phyloP scores from a whole-genome alignment of 2,329 filamentous ascomycete genomes.

The Domatiomyces globalis region DNA sequence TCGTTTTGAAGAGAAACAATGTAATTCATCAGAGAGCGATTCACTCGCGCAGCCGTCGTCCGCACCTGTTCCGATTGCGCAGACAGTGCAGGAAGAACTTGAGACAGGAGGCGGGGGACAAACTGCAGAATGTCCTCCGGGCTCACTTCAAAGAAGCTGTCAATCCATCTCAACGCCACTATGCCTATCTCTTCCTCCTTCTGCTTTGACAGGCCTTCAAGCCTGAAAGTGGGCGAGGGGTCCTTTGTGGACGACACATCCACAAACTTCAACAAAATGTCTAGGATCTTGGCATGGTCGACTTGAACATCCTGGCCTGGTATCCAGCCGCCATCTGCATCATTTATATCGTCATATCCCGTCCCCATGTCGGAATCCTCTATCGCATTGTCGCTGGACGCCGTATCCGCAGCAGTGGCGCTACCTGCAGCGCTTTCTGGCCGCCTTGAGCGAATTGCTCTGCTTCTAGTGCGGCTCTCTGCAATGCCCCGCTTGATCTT shows the following conservation, averaged over 20 bases:
- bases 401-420: slow-evolving; percentile 14
- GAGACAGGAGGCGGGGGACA: slow-evolving; percentile 78
- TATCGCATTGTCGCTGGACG: slow-evolving; percentile 19
- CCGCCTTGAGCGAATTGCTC: slow-evolving; percentile 23
- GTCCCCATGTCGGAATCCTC: slow-evolving; percentile 28
- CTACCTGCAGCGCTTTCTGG: slow-evolving; percentile 20
- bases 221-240: slow-evolving; percentile 8
- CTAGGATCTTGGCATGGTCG: slow-evolving; percentile 79
- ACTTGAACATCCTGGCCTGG: slow-evolving; percentile 94
- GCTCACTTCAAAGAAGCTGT: slow-evolving; percentile 91
- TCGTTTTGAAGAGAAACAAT: slow-evolving; percentile 82
- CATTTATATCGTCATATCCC: slow-evolving; percentile 46
- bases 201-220: slow-evolving; percentile 38
- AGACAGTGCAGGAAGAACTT: slow-evolving; percentile 86
- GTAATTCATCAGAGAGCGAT: slow-evolving; percentile 81
- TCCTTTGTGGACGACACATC: slow-evolving; percentile 32
- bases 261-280: slow-evolving; percentile 80
- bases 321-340: slow-evolving; percentile 82
- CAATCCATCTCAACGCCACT: slow-evolving; percentile 86
- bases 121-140: slow-evolving; percentile 93
- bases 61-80: slow-evolving; percentile 81
- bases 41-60: slow-evolving; percentile 75
- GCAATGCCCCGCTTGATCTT: slow-evolving; percentile 82
- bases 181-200: slow-evolving; percentile 65
- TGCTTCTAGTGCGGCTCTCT: slow-evolving; percentile 60